These are phyloP conservation scores for Mucor sp. DNA, from an alignment of 371 early-diverging fungal species.

Conservation along the genomic window DNA sequence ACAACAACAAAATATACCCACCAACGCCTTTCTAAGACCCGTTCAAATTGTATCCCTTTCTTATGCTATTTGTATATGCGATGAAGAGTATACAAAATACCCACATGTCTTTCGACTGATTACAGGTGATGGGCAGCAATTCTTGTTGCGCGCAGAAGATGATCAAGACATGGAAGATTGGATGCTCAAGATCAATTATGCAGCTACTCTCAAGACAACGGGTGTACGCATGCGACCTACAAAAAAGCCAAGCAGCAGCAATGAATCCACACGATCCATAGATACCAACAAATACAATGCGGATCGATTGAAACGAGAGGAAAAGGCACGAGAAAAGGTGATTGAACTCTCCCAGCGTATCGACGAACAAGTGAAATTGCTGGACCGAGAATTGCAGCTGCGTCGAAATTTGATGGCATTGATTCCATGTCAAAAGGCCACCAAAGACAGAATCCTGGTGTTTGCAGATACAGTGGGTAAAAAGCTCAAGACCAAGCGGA, in stretches of 20 bases:
- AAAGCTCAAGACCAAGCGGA: slow-evolving; percentile 54
- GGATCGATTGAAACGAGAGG: slow-evolving; percentile 27
- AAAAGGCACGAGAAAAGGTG: slow-evolving; percentile 25
- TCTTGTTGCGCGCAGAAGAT: slow-evolving; percentile 64
- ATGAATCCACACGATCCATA: neutral
- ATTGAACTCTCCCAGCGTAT: slow-evolving; percentile 33
- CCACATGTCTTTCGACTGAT: slow-evolving; percentile 77
- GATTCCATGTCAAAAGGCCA: slow-evolving; percentile 65
- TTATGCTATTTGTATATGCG: slow-evolving; percentile 72
- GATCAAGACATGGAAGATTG: slow-evolving; percentile 79
- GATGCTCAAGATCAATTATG: slow-evolving; percentile 83
- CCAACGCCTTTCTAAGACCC: slow-evolving; percentile 25
- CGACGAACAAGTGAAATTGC: slow-evolving; percentile 35
- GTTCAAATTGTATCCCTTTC: slow-evolving; percentile 66
- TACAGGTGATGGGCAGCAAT: slow-evolving; percentile 71
- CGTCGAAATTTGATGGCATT: slow-evolving; percentile 67
- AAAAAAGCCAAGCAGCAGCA: slow-evolving; percentile 7
- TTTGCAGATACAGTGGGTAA: slow-evolving; percentile 60
- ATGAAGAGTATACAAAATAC: slow-evolving; percentile 71
- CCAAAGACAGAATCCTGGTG: slow-evolving; percentile 58
- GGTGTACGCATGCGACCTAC: slow-evolving; percentile 56
- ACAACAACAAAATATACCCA: slow-evolving; percentile 8
- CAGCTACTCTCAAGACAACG: slow-evolving; percentile 72
- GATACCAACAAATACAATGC: slow-evolving; percentile 17
- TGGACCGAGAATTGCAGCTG: slow-evolving; percentile 59